Evolutionary conservation across 345 rosid species (phyloP), one percentile per base, ranked within the genome.

Genomic region (Eucalyptus sp.): DNA sequence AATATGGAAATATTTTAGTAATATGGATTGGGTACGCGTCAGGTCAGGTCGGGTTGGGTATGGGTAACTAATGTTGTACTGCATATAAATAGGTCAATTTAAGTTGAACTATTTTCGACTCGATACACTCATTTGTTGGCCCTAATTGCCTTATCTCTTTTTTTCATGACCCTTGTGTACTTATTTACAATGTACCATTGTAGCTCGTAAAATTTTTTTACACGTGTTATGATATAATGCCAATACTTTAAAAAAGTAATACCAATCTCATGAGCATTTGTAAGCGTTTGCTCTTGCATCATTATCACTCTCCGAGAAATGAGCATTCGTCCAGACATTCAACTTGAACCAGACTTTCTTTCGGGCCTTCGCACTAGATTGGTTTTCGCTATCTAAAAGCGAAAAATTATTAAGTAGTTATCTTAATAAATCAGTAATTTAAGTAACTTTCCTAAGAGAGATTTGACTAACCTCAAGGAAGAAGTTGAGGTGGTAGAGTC

Each of bases 281-380:
- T 11, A 27, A 58, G 64, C 29, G n/a, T 58, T 58, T 25, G 14
- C n/a, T 58, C n/a, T 58, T 25, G 64, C 64, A 58, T 58, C 64
- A 58, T 90, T 92, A 85, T 92, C 94, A 68, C 92, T 92, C 90
- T 83, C 94, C 52, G 79, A 86, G 66, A 76, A 84, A 81, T 60
- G 43, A 44, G 86, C 80, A 33, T 76, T 50, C 20, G 86, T 92
- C 87, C 88, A 94, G 33, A 97, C 96, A 92, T 96, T 95, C 93
- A 96, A 93, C 91, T 97, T 92, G 51, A 97, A 96, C 86, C 98
- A 93, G n/a, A 96, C 99, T 93, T 93, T 96, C 91, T 96, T 97
- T 90, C 91, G 90, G 71, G 94, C 88, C 91, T 92, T 92, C 85
- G 86, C 71, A 76, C 87, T 89, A 54, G 88, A 88, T 58, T 81